Conservation (phyloP, 164 flowering plant genomes). For the Berberis thunbergii region DNA sequence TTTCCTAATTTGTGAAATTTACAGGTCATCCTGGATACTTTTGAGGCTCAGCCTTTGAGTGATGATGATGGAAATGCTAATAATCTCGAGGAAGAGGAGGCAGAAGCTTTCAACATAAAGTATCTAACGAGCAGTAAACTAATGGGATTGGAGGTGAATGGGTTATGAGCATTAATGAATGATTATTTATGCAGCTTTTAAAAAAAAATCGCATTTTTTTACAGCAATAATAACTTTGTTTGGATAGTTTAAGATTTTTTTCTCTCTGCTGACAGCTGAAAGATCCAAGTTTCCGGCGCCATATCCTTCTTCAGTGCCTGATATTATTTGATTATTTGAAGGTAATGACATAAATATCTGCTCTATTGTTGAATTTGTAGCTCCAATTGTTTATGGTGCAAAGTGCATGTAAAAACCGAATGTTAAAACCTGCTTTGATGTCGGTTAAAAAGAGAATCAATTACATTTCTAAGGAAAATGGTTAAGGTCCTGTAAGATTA, state of each 20-base stretch:
- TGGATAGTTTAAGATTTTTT: constrained; percentile 3
- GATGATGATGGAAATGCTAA: constrained; percentile 92
- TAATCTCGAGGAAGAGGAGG: constrained; percentile 81
- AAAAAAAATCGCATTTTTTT: neutral
- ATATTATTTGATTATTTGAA: constrained; percentile 87
- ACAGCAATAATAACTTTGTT: neutral
- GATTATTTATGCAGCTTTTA: neutral
- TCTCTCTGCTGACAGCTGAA: constrained; percentile 48
- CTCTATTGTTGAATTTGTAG: neutral
- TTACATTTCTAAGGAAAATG: too few species aligned
- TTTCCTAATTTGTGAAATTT: constrained; percentile 10
- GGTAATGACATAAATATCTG: constrained; percentile 30
- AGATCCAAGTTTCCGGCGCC: constrained; percentile 97
- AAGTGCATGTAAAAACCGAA: too few species aligned
- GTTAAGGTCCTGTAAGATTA: too few species aligned
- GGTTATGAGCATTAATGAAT: neutral
- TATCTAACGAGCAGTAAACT: constrained; percentile 95
- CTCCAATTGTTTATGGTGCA: too few species aligned
- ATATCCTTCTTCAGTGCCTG: constrained; percentile 90
- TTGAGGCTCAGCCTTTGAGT: constrained; percentile 92
- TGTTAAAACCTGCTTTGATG: too few species aligned
- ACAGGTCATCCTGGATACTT: constrained; percentile 81
- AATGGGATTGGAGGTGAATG: constrained; percentile 91
- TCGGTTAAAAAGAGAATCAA: too few species aligned
- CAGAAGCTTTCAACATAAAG: constrained; percentile 73